Conservation (phyloP, 352 stramenopile species). For the Phytopythium cucurbitacearum region DNA sequence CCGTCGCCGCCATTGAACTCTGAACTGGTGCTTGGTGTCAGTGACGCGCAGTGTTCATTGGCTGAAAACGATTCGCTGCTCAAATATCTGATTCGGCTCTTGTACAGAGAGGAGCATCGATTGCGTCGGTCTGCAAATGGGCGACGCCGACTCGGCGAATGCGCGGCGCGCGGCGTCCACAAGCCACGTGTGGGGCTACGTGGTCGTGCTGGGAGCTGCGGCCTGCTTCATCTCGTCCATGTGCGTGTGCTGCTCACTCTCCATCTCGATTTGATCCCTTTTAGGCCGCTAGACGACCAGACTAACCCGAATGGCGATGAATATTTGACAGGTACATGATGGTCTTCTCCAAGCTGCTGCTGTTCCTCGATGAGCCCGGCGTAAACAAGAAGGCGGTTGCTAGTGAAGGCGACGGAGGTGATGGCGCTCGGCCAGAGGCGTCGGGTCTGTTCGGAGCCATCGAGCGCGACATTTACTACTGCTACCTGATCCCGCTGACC, state of each 20-base stretch:
- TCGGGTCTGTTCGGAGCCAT: conserved; percentile 33
- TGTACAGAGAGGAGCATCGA: too few species aligned
- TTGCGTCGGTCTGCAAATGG: too few species aligned
- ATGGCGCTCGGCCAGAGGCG: background rate
- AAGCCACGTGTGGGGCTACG: conserved; percentile 75
- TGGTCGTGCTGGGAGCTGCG: conserved; percentile 53
- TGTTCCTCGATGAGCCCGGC: conserved; percentile 10
- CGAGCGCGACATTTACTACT: conserved; percentile 74
- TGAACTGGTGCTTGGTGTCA: background rate
- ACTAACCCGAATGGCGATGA: background rate
- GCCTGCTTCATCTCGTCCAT: conserved; percentile 58
- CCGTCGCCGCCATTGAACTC: conserved; percentile 5
- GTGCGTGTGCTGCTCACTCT: conserved; percentile 14
- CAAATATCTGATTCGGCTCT: background rate
- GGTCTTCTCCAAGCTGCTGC: conserved; percentile 64
- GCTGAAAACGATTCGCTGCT: background rate
- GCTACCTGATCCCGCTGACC: conserved; percentile 71
- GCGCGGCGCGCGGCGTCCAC: conserved; percentile 56
- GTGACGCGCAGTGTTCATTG: background rate
- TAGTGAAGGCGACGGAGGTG: background rate
- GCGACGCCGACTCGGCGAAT: conserved; percentile 6
- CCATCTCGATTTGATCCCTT: background rate
- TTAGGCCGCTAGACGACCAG: background rate
- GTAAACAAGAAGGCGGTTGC: background rate
- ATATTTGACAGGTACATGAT: conserved; percentile 51